Evolutionary conservation across 2,329 filamentous ascomycete genomes (phyloP).

Genomic region (Colletotrichum filicis): DNA sequence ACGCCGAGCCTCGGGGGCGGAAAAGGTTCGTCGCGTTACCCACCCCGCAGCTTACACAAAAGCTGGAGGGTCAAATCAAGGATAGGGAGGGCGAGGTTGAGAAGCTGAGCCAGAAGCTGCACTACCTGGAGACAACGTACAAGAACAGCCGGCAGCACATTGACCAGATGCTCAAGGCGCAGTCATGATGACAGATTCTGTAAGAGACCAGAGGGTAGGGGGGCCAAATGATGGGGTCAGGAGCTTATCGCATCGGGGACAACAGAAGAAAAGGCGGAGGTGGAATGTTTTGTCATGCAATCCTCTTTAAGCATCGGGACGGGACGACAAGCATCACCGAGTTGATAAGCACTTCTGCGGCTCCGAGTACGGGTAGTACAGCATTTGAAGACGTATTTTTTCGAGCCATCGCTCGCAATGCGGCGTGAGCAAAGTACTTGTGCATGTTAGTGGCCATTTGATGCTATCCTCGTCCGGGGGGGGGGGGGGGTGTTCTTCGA

Average conservation of each 20-base stretch:
- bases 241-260: too few relatives aligned
- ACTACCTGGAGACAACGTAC: constrained; percentile 94
- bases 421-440: not conserved
- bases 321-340: not conserved
- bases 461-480: not conserved
- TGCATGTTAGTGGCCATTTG: not conserved
- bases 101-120: constrained; percentile 85
- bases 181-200: constrained; percentile 18
- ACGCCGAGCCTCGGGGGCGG: not conserved
- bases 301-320: not conserved
- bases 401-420: not conserved
- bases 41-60: constrained; percentile 77
- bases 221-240: not conserved
- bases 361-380: not conserved
- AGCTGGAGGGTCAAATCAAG: constrained; percentile 79
- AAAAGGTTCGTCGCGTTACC: constrained; percentile 88
- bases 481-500: not conserved
- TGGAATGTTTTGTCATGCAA: not conserved
- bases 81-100: constrained; percentile 82
- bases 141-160: constrained; percentile 95
- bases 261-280: not conserved
- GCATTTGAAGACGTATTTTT: not conserved
- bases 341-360: not conserved
- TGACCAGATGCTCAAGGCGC: constrained; percentile 77
- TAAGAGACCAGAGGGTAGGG: not conserved